Conservation (phyloP, 2,329 filamentous ascomycete species). For the Aspergillus vadensis region DNA sequence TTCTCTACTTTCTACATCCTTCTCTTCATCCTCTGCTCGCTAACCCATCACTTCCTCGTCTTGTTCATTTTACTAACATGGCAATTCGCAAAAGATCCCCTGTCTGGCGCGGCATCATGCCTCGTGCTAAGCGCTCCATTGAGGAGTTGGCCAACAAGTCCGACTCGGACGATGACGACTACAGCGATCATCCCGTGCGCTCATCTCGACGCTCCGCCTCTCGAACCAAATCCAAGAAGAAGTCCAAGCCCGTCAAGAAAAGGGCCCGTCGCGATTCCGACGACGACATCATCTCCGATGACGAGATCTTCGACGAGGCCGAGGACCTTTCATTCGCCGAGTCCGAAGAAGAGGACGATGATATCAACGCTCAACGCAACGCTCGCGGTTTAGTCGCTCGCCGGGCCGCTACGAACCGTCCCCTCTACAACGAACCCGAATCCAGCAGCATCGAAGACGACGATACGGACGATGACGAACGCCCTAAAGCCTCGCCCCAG, state of each 20-base stretch:
- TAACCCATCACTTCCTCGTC: not conserved
- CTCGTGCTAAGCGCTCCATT: slow-evolving; percentile 43
- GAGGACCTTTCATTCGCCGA: slow-evolving; percentile 49
- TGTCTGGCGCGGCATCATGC: slow-evolving; percentile 30
- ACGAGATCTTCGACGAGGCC: slow-evolving; percentile 38
- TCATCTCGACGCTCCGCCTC: slow-evolving; percentile 30
- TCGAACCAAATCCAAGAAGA: slow-evolving; percentile 38
- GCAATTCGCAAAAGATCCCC: not conserved
- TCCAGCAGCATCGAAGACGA: slow-evolving; percentile 43
- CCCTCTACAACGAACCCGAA: slow-evolving; percentile 60
- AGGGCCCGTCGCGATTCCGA: slow-evolving; percentile 52
- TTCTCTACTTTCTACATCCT: not conserved
- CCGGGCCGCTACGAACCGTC: slow-evolving; percentile 56
- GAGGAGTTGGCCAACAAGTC: slow-evolving; percentile 48
- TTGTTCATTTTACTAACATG: slow-evolving; percentile 3
- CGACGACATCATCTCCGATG: slow-evolving; percentile 44
- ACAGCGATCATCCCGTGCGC: slow-evolving; percentile 40
- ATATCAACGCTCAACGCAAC: slow-evolving; percentile 53
- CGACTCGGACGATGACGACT: slow-evolving; percentile 50
- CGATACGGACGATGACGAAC: slow-evolving; percentile 29
- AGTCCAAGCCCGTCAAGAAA: slow-evolving; percentile 37
- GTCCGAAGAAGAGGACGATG: slow-evolving; percentile 49
- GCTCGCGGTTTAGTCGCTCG: slow-evolving; percentile 60
- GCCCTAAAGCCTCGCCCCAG: slow-evolving; percentile 16
- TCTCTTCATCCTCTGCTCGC: not conserved